phyloP scores from a whole-genome alignment of 2,329 filamentous ascomycete species.

The Scedosporium apiospermum region DNA sequence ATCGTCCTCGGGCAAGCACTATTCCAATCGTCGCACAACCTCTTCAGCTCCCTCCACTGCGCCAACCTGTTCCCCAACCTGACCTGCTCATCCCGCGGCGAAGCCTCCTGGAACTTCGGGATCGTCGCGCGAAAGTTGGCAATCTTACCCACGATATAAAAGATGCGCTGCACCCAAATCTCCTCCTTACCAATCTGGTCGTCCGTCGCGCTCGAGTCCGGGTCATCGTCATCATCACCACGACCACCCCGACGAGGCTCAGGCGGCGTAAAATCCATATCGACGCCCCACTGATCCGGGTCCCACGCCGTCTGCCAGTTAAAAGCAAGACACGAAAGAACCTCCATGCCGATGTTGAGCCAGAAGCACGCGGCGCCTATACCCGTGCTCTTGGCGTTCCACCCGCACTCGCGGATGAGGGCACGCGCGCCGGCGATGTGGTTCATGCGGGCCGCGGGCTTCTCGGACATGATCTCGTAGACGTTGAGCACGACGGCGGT shows the following conservation, averaged over 20 bases:
- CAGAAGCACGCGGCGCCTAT: slow-evolving; percentile 87
- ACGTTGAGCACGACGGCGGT: slow-evolving; percentile 84
- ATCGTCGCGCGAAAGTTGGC: slow-evolving; percentile 72
- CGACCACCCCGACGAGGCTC: slow-evolving; percentile 14
- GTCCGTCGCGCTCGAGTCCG: not conserved
- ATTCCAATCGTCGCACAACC: slow-evolving; percentile 78
- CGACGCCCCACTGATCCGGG: slow-evolving; percentile 80
- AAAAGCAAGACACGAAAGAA: slow-evolving; percentile 79
- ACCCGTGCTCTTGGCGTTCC: slow-evolving; percentile 71
- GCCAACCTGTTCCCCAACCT: slow-evolving; percentile 54
- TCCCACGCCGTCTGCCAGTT: slow-evolving; percentile 85
- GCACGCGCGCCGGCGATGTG: slow-evolving; percentile 80
- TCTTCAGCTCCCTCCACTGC: slow-evolving; percentile 74
- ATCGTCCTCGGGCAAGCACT: slow-evolving; percentile 71
- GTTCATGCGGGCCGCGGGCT: slow-evolving; percentile 71
- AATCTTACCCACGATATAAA: slow-evolving; percentile 82
- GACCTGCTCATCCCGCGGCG: slow-evolving; percentile 53
- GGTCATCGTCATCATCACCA: slow-evolving; percentile 32
- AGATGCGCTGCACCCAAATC: slow-evolving; percentile 77
- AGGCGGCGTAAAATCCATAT: slow-evolving; percentile 55
- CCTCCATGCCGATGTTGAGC: slow-evolving; percentile 84
- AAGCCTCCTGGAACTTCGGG: slow-evolving; percentile 49
- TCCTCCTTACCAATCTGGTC: slow-evolving; percentile 54
- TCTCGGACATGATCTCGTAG: slow-evolving; percentile 86
- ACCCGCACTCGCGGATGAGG: slow-evolving; percentile 80